Conservation (phyloP, 768 basidiomycete genomes). For the Lentinus brumalis region DNA sequence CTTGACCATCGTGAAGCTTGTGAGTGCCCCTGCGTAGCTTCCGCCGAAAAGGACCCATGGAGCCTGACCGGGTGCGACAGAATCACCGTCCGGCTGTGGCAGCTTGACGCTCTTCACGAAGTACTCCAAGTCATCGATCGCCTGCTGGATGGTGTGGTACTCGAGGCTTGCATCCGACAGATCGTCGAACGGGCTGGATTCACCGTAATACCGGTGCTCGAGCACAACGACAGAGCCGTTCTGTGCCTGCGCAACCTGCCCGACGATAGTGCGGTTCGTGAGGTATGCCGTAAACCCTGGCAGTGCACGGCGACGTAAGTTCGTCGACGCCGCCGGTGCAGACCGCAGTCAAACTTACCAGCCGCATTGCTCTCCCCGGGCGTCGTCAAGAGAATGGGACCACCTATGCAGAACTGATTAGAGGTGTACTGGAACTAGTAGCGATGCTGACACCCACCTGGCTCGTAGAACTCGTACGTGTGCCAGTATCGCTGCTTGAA, state of each 20-base stretch:
- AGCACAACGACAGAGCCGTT: conserved; percentile 63
- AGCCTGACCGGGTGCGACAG: conserved; percentile 54
- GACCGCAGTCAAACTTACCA: conserved; percentile 26
- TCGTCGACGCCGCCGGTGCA: not conserved
- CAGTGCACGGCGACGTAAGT: not conserved
- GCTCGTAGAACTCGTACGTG: conserved; percentile 65
- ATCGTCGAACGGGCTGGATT: conserved; percentile 69
- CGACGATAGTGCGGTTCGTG: conserved; percentile 64
- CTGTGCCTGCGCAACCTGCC: conserved; percentile 65
- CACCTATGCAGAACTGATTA: conserved; percentile 28
- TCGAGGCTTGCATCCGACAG: conserved; percentile 58
- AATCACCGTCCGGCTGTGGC: conserved; percentile 66
- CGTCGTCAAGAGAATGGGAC: conserved; percentile 65
- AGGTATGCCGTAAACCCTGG: conserved; percentile 50
- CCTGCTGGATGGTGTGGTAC: conserved; percentile 70
- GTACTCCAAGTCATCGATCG: conserved; percentile 71
- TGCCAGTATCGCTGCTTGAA: conserved; percentile 78
- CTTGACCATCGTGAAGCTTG: conserved; percentile 73
- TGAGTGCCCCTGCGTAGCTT: conserved; percentile 47
- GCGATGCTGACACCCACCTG: conserved; percentile 23
- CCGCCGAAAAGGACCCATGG: conserved; percentile 48
- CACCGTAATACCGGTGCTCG: conserved; percentile 76
- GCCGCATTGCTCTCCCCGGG: conserved; percentile 66
- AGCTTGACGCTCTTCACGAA: conserved; percentile 67
- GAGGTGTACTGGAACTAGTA: no score